A percentile compares a stretch with the other conserved stretches of the same genome.
Conservation (phyloP, 2,329 filamentous ascomycete species). For the Dendrostoma leiphaemia region DNA sequence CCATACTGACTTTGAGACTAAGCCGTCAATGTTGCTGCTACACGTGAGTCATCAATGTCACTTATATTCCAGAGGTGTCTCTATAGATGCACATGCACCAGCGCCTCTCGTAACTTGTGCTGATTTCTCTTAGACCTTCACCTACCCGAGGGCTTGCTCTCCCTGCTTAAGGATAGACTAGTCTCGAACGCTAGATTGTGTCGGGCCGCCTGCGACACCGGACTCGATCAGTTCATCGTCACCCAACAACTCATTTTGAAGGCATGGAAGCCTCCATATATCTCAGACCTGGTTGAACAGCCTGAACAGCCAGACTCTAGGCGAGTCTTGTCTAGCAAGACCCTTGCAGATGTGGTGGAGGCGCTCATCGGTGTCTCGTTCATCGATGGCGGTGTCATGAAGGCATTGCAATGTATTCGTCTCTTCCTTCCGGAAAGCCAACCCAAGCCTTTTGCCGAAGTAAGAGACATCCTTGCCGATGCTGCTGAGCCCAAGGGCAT, state of each 20-base stretch:
- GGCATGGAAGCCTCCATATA: constrained; percentile 66
- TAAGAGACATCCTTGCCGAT: constrained; percentile 41
- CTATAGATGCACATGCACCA: neutral
- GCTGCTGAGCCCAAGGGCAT: constrained; percentile 32
- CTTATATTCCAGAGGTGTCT: neutral
- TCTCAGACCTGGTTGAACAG: constrained; percentile 33
- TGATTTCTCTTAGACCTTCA: constrained; percentile 46
- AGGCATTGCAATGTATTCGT: constrained; percentile 62
- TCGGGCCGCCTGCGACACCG: constrained; percentile 58
- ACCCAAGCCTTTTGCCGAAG: neutral
- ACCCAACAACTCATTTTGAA: constrained; percentile 61
- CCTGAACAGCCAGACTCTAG: constrained; percentile 12
- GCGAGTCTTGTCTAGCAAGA: constrained; percentile 66
- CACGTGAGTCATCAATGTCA: neutral
- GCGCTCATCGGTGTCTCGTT: constrained; percentile 77
- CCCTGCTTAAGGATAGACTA: constrained; percentile 62
- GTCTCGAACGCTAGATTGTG: constrained; percentile 76
- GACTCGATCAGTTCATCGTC: constrained; percentile 72
- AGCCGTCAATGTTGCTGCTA: neutral
- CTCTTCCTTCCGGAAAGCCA: constrained; percentile 53
- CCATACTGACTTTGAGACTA: neutral
- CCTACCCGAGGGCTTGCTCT: constrained; percentile 77
- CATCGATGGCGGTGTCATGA: constrained; percentile 63
- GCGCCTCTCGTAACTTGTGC: neutral
- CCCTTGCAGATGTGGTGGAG: constrained; percentile 84